Evolutionary conservation across 2,329 filamentous ascomycete genomes (phyloP).

Genomic region (Alternaria incomplexa): DNA sequence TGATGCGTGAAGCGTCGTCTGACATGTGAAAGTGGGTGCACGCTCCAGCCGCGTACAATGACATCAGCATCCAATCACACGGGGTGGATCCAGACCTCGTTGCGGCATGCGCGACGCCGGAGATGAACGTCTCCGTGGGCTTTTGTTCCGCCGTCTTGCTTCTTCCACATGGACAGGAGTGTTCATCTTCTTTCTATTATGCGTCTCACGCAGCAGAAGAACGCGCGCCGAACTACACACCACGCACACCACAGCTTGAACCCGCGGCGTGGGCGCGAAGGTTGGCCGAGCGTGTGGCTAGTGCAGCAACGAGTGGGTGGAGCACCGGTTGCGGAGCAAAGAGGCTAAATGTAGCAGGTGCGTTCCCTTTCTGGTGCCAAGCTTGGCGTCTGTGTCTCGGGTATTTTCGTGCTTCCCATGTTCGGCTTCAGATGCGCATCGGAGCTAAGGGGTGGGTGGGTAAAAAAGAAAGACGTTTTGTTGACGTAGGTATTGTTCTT

Average conservation of each 20-base stretch:
- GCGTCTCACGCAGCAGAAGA: neutral
- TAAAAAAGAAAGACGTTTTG: neutral
- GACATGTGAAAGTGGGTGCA: constrained; percentile 21
- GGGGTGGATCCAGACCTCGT: constrained; percentile 1
- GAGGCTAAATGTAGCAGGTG: constrained; percentile 8
- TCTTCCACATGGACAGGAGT: neutral
- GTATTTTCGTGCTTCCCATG: neutral
- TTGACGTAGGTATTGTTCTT: neutral
- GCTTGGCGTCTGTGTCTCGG: constrained; percentile 4
- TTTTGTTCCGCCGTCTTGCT: neutral
- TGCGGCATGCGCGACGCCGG: constrained; percentile 1
- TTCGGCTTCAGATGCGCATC: neutral
- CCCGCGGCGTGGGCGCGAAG: neutral
- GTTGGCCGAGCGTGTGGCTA: neutral
- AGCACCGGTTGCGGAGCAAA: neutral
- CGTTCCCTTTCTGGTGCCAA: neutral
- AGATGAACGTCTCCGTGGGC: neutral
- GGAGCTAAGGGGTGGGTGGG: neutral
- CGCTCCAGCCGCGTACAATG: constrained; percentile 9
- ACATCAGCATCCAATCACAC: constrained; percentile 15
- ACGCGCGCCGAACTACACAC: neutral
- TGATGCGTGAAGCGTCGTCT: neutral
- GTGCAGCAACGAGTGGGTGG: neutral
- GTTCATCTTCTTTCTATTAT: too few species aligned
- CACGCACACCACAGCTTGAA: neutral